Conservation (phyloP, 176 grass and related monocot genomes). For the Luzula sylvatica region DNA sequence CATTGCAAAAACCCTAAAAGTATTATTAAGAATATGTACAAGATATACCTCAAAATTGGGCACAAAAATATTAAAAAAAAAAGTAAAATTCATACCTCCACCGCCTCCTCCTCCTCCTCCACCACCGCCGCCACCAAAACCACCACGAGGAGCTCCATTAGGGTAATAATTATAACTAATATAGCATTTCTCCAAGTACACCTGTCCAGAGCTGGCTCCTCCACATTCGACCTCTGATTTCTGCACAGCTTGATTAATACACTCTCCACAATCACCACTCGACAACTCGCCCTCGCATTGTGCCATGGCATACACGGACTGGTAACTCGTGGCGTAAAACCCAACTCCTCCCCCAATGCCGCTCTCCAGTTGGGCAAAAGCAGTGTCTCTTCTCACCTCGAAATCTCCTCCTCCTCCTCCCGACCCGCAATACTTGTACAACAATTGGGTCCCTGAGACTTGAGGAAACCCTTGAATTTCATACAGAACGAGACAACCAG, state of each 20-base stretch:
- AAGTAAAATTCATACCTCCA: neutral
- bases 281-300: constrained; percentile 98
- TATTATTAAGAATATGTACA: neutral
- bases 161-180: constrained; percentile 92
- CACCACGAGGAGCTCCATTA: constrained; percentile 49
- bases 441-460: constrained; percentile 81
- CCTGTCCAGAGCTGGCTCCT: constrained; percentile 71
- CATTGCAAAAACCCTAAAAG: neutral
- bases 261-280: constrained; percentile 50
- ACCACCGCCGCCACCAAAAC: neutral
- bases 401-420: constrained; percentile 43
- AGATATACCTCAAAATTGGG: no score
- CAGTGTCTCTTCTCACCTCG: constrained; percentile 64
- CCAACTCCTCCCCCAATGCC: constrained; percentile 36
- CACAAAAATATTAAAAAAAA: neutral
- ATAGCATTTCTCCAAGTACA: constrained; percentile 98
- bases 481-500: constrained; percentile 78
- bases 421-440: constrained; percentile 82
- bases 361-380: constrained; percentile 58
- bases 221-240: constrained; percentile 92
- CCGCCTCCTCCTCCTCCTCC: constrained; percentile 23
- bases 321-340: constrained; percentile 73
- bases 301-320: constrained; percentile 75
- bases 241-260: constrained; percentile 80
- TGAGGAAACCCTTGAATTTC: constrained; percentile 82